These are phyloP conservation scores for Lactarius hatsudake DNA, from an alignment of 768 basidiomycete species.

Conservation along the genomic window DNA sequence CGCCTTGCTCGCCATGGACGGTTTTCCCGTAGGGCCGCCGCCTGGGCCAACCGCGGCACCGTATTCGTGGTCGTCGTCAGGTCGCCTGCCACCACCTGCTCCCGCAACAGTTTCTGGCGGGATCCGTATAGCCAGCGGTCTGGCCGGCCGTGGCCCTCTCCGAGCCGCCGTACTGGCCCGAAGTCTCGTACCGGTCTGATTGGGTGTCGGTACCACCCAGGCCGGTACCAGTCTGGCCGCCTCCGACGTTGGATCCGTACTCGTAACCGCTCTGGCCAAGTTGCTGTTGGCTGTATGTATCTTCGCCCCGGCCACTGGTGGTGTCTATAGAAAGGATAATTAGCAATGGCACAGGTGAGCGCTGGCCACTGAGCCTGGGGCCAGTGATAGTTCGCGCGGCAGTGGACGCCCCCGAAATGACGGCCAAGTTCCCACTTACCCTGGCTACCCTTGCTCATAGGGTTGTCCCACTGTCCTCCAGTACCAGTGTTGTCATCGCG, in stretches of 20 bases:
- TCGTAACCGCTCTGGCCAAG: neutral
- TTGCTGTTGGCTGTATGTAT: conserved; percentile 6
- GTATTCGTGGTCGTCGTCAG: conserved; percentile 1
- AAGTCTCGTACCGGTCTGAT: neutral
- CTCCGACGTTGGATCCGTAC: neutral
- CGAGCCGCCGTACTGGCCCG: conserved; percentile 5
- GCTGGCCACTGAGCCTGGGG: neutral
- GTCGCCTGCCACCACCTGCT: neutral
- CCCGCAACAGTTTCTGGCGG: neutral
- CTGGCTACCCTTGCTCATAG: neutral
- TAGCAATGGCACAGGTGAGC: neutral
- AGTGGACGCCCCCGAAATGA: neutral
- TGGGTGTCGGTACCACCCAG: neutral
- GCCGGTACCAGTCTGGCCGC: neutral
- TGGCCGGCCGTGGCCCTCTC: neutral
- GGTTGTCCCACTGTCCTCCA: conserved; percentile 4
- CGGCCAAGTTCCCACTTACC: conserved; percentile 2
- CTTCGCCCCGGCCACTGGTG: neutral
- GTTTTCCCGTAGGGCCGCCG: neutral
- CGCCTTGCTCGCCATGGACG: conserved; percentile 11
- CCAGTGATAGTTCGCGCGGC: neutral
- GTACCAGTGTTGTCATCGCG: neutral
- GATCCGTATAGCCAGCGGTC: neutral
- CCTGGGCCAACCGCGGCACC: neutral
- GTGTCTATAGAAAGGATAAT: neutral